Evolutionary conservation across 345 rosid species (phyloP), one percentile per base, ranked within the genome.

Genomic region (Hevea brasiliensis): DNA sequence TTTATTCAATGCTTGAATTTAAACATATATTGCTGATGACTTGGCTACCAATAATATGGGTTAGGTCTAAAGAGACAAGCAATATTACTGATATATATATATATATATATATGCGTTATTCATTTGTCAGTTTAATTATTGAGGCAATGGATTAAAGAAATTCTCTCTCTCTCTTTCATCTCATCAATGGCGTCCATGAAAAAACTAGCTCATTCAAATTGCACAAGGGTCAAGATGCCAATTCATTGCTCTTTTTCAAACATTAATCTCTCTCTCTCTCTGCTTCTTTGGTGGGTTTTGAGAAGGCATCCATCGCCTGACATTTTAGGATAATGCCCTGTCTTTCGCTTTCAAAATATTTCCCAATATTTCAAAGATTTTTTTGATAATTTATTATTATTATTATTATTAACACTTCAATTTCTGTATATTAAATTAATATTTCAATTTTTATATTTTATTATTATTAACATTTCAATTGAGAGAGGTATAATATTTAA

Each of bases 141-240:
- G 60, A 50, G 71, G 37, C 32, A 6, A 8, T 55, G 50, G n/a
- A 9, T 23, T 12, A 55, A 24, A 68, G 29, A 24, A 12, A 0
- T 6, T 60, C 6, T 40, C 44, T 35, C 4, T 48, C 14, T 3
- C 53, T 14, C 1, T 14, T 48, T 1, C 14, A 12, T 48, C 48
- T 71, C 65, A 14, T 26, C 40, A 17, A 23, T 70, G 23, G 68
- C 26, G 18, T 53, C 40, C 61, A 68, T 37, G 58, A n/a, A 40
- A 72, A 68, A 17, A 61, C 35, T 26, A 8, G 55, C 15, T 17
- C 53, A 55, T 29, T 68, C 64, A 40, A 48, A 27, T 8, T 6
- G 18, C 14, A 48, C 0, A 50, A 41, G 20, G 73, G 81, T 74
- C 84, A 81, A 77, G 58, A 68, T 59, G 64, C 64, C n/a, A 53